Conservation (phyloP, 163 green algal genomes). For the Chlamydomonas reinhardtii region DNA sequence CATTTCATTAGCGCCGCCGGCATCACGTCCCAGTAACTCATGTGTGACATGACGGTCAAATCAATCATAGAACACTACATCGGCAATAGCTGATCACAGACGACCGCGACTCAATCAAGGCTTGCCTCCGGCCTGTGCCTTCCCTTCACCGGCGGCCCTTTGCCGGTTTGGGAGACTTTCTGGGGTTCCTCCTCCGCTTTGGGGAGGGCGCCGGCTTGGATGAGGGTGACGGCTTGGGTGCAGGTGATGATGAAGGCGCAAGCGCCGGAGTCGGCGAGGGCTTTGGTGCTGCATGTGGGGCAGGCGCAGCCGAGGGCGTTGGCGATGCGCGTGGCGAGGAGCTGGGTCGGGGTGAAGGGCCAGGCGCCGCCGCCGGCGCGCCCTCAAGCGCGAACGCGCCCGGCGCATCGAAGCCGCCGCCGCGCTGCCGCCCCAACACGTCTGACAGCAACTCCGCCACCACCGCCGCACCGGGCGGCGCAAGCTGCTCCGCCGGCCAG, state of each 20-base stretch:
- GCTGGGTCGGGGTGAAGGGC: not conserved
- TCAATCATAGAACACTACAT: too few relatives aligned
- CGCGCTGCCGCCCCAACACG: not conserved
- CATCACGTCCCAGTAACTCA: too few relatives aligned
- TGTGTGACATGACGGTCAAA: too few relatives aligned
- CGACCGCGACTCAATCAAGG: too few relatives aligned
- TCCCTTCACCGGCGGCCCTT: too few relatives aligned
- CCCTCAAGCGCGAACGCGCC: not conserved
- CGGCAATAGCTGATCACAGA: too few relatives aligned
- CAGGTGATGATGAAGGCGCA: not conserved
- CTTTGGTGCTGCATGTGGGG: not conserved
- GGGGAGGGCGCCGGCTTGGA: not conserved
- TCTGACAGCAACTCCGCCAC: not conserved
- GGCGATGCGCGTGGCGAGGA: too few relatives aligned
- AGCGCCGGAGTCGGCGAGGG: not conserved
- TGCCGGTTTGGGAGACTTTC: too few relatives aligned
- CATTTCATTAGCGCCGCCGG: too few relatives aligned
- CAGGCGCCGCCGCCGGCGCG: not conserved
- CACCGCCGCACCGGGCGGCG: not conserved
- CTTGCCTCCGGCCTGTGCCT: too few relatives aligned
- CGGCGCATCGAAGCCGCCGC: not conserved
- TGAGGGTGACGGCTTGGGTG: not conserved
- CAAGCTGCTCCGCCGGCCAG: not conserved
- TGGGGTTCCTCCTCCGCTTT: too few relatives aligned
- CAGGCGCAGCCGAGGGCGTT: too few relatives aligned